phyloP scores from a whole-genome alignment of 1,139 yeast species.

The Hansenula anomala region DNA sequence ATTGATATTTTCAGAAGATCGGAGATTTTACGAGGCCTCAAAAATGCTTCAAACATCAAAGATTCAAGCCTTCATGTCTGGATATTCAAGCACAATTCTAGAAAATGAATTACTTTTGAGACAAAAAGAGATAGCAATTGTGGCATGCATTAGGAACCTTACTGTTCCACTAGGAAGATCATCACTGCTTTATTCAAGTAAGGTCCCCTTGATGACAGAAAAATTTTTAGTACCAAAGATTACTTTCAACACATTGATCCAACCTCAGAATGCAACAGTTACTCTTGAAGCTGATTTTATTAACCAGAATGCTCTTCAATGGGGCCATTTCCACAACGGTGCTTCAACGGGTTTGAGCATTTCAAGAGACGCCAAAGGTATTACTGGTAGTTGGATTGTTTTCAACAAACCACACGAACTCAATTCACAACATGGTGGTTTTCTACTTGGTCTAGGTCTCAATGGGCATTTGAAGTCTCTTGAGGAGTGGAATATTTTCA shows the following conservation, averaged over 20 bases:
- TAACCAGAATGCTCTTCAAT: constrained; percentile 47
- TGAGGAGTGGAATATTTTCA: constrained; percentile 97
- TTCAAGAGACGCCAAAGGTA: constrained; percentile 61
- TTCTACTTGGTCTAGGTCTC: constrained; percentile 84
- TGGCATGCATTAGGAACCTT: constrained; percentile 67
- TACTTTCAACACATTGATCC: constrained; percentile 61
- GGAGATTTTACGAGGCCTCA: constrained; percentile 73
- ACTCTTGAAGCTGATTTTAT: constrained; percentile 53
- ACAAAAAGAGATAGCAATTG: constrained; percentile 61
- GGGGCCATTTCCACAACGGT: constrained; percentile 95
- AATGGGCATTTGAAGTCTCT: constrained; percentile 80
- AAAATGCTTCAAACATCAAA: constrained; percentile 57
- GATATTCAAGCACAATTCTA: constrained; percentile 20
- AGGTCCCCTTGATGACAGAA: constrained; percentile 80
- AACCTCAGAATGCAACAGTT: constrained; percentile 65
- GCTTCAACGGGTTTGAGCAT: constrained; percentile 83
- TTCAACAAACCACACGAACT: constrained; percentile 70
- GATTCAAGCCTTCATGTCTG: constrained; percentile 44
- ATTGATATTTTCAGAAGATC: constrained; percentile 69
- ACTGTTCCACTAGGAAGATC: constrained; percentile 79
- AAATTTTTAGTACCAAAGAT: constrained; percentile 75
- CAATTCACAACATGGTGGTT: constrained; percentile 90
- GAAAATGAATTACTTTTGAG: constrained; percentile 55
- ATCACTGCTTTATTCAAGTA: constrained; percentile 62
- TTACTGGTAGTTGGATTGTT: constrained; percentile 89